Evolutionary conservation across 75 land plant genomes (phyloP), one percentile per base, ranked within the genome.

Genomic region (Picea sitchensis): DNA sequence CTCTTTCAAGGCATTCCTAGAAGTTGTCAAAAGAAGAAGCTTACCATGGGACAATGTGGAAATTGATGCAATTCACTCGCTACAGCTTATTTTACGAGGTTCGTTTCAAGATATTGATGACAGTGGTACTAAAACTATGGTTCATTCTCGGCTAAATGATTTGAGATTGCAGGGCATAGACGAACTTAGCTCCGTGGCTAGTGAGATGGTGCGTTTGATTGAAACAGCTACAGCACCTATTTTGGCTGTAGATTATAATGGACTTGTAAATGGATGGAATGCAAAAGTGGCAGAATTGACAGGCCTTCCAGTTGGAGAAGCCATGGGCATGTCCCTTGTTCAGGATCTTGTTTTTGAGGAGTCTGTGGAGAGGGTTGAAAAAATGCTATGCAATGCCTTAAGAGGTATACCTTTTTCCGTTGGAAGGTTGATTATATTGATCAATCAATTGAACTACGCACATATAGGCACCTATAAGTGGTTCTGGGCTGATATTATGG

Each of bases 171-270:
- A 90, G 67, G 96, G 94, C 54, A 86, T 98, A 80, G 94, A 98
- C 82, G 99, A 98, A 83, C 92, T 98, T n/a, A 95, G 96, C 74
- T 96, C 96, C 7, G 98, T 95, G 67, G 99, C 99, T 8, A 89
- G 91, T 69, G 99, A 98, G 82, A 98, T 98, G 99, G 99, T 95
- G 18, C 78, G 99, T 78, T 76, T 98, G 76, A 98, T 98, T 23
- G 99, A 98, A 80, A 98, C 98, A 17, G 99, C 99, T 32, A 93
- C 93, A n/a, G 99, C 94, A 61, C 99, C 99, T 20, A 98, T 98
- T 32, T 87, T 98, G 72, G 99, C 98, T 58, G 98, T 98, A 13
- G 99, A 95, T 87, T 76, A 78, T n/a, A 74, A 86, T 76, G 96
- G 98, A 9, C 80, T 83, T 47, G 90, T 98, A 76, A 98, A 98